Base-by-base conservation (phyloP, 805 yeast genomes). In the Metschnikowia lachancei region DNA sequence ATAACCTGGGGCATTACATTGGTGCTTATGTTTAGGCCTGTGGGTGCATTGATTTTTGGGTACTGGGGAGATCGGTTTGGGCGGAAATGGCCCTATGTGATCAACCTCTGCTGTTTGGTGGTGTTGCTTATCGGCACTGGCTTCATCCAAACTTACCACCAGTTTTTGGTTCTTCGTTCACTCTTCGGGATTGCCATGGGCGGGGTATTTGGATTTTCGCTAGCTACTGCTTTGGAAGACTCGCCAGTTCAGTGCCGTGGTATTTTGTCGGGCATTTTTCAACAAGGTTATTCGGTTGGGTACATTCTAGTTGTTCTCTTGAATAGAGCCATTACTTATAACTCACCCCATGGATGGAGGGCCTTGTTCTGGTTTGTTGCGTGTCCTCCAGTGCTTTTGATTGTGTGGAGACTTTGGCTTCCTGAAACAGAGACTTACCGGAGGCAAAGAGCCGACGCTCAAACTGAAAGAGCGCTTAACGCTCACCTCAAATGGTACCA, bases 211-310 rank as follows among this genome's bases (percentile, higher is more conserved):
- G 87, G 87, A 29, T 76, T 80, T 48, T 77, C 82, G 30, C 76
- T 83, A 20, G 84, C 85, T 10, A 79, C 83, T 5, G 82, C 89
- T 5, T 69, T 85, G 20, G 87, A 82, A 53, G 85, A 83, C 56
- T 74, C 80, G 41, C 89, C 88, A 1, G 61, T 62, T 2, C 69
- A 65, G 19, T 80, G 84, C 26, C 70, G 79, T 64, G 84, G 86
- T 41, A 71, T 82, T 47, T 64, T 83, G 40, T 77, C 83, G 29
- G 88, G 88, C 40, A 62, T 85, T 36, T 78, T 88, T 60, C 95
- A 87, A 66, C 85, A 87, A 62, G 95, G 95, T 49, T 88, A 83
- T 55, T 82, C 86, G 1, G 74, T 83, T 39, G 90, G 89, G 18
- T 83, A 82, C 56, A 65, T 83, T 22, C 59, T 83, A 48, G 87